Base-by-base conservation (phyloP, 352 stramenopile species). In the Phytophthora pinifolia region DNA sequence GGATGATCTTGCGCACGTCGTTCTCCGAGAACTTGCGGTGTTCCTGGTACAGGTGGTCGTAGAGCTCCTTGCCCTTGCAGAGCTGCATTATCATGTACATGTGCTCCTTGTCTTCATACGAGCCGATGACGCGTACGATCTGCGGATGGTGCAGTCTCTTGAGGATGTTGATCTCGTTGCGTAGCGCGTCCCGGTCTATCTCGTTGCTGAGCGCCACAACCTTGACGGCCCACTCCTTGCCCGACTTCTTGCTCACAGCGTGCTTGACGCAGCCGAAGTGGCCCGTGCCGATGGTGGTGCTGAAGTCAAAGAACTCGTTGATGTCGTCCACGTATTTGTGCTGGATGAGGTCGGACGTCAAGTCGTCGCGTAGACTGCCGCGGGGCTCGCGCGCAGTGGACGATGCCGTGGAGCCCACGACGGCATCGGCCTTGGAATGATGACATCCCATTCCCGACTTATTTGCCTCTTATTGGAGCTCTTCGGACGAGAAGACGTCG, bases 21-120 rank as follows among this genome's bases (percentile, higher is more conserved):
- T 74, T 73, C 38, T 94, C 84, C 1, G 65, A 78, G 52, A 92
- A 89, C 13, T 51, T 33, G 33, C 77, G 76, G n/a, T 71, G 51
- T 22, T 82, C 76, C 51, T 79, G 75, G 65, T 91, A 90, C 52
- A 92, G 46, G 41, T 89, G 70, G 14, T 89, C 74, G 59, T 88
- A 92, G 12, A 94, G 64, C 38, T 89, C 81, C 39, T 89, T 88
- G 45, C 84, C 84, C 44, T 88, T 83, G 43, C 83, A 88, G n/a
- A 91, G 70, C 61, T 94, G 78, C 76, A 90, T 91, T 59, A 90
- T 72, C 79, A 94, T 91, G 71, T 94, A 94, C 76, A 94, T 89
- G 54, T 82, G 72, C 49, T 88, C 59, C 42, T 69, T 70, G 61
- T 92, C 82, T 52, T 92, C 83, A 49, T 89, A 92, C 31, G 78